Base-by-base conservation (phyloP, 106 monocot genomes). In the Allium cepa region DNA sequence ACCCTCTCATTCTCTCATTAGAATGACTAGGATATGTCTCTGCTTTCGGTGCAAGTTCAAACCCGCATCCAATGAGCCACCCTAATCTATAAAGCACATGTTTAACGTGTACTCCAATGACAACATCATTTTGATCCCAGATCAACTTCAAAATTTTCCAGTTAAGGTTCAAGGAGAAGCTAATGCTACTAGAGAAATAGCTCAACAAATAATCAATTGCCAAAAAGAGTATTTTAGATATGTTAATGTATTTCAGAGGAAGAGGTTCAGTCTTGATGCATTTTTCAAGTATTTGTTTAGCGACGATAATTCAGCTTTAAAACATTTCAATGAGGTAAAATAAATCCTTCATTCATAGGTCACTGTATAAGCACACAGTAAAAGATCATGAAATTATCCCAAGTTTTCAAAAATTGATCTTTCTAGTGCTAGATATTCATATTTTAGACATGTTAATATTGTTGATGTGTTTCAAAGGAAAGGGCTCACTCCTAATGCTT, bases 1-100 rank as follows among this genome's bases (percentile, higher is more conserved):
- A 48, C 48, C 46, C 36, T 6, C 45, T 13, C 7, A 36, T 9
- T 7, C 45, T 13, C 7, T 26, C 64, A 17, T 8, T 16, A n/a
- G 4, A 46, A 89, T 78, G 83, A 73, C 77, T 48, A 85, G 68
- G 8, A 36, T 85, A 27, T 86, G 80, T 69, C 88, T 77, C 67
- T 92, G 84, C 76, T 80, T 74, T 76, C 47, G 72, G 57, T 58
- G 79, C 13, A 56, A 58, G 64, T 87, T 73, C 82, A 2, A 11
- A n/a, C 72, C 53, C 75, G 71, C 76, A 66, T 57, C 63, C 85
- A 53, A 70, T n/a, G 87, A 78, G 8, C 73, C 80, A 49, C 79
- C 87, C 71, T 69, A 73, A 71, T 60, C 49, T 27, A 60, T 92
- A 12, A 76, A 68, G 68, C 60, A 67, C 27, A 62, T 92, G 28